Evolutionary conservation across 1,284 basidiomycete species (phyloP).

Genomic region (Golubevia sp.): DNA sequence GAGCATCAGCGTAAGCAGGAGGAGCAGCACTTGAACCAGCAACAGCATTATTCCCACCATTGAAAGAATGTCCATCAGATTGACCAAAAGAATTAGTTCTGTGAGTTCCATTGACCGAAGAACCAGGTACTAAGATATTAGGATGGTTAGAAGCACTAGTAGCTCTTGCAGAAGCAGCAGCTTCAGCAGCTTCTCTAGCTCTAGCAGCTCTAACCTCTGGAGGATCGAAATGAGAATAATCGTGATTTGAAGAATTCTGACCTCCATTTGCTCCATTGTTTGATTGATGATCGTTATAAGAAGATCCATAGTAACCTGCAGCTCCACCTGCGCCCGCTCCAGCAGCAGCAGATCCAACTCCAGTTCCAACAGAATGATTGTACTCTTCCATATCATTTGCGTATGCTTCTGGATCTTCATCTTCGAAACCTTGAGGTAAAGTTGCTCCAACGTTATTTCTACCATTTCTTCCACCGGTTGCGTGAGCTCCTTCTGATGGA

Average conservation of each 20-base stretch:
- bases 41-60: constrained; percentile 4
- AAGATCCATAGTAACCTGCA: constrained; percentile 8
- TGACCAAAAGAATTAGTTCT: neutral
- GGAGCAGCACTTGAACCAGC: too few species aligned
- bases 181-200: constrained; percentile 33
- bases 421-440: constrained; percentile 25
- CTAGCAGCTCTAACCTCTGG: constrained; percentile 42
- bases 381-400: constrained; percentile 7
- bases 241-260: constrained; percentile 15
- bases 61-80: constrained; percentile 15
- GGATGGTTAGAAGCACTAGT: constrained; percentile 18
- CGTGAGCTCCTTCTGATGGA: constrained; percentile 6
- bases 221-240: constrained; percentile 47
- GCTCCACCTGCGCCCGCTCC: constrained; percentile 11
- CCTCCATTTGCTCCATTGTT: too few species aligned
- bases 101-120: constrained; percentile 2
- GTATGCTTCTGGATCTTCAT: constrained; percentile 24
- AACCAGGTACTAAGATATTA: constrained; percentile 14
- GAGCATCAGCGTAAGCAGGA: constrained; percentile 28
- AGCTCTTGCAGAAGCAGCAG: constrained; percentile 11
- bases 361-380: constrained; percentile 21
- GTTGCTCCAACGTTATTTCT: constrained; percentile 17
- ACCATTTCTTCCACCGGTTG: too few species aligned
- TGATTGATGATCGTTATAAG: neutral
- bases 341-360: constrained; percentile 18